These are phyloP conservation scores for Syncephalastrum contaminatum DNA, from an alignment of 371 early-diverging fungal species.

Conservation along the genomic window DNA sequence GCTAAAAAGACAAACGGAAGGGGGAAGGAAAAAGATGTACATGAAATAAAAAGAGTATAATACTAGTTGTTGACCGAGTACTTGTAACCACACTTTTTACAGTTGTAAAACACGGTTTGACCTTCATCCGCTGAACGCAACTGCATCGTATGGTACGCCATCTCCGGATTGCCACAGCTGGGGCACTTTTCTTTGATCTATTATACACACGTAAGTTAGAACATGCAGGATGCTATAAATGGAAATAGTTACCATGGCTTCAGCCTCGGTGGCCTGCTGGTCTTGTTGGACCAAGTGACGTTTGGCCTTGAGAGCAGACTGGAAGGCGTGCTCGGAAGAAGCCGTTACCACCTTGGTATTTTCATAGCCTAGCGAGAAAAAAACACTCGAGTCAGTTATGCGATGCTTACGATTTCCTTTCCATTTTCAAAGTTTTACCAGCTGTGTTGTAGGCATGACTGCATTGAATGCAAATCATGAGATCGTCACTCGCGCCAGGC, in stretches of 20 bases:
- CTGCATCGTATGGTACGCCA: slow-evolving; percentile 99
- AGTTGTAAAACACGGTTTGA: slow-evolving; percentile 99
- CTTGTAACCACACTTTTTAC: slow-evolving; percentile 92
- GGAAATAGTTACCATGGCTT: slow-evolving; percentile 65
- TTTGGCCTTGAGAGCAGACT: slow-evolving; percentile 74
- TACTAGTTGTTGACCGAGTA: slow-evolving; percentile 37
- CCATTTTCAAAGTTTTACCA: slow-evolving; percentile 47
- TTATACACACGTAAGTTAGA: background rate
- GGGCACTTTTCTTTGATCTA: slow-evolving; percentile 97
- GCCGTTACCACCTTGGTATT: slow-evolving; percentile 80
- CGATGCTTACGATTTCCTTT: background rate
- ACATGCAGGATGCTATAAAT: slow-evolving; percentile 1
- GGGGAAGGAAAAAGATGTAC: background rate
- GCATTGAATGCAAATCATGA: slow-evolving; percentile 80
- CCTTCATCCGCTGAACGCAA: slow-evolving; percentile 99
- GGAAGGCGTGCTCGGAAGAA: slow-evolving; percentile 70
- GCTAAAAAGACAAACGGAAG: background rate
- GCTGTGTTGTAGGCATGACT: slow-evolving; percentile 64
- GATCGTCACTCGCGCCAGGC: slow-evolving; percentile 69
- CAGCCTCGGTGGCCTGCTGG: slow-evolving; percentile 55
- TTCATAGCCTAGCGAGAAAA: slow-evolving; percentile 67
- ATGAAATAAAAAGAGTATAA: background rate
- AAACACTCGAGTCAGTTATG: background rate
- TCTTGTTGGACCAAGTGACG: slow-evolving; percentile 67
- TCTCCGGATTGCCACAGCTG: slow-evolving; percentile 90